Base-by-base conservation (phyloP, 495 filamentous ascomycete species). In the Pseudotulostoma volvatum region DNA sequence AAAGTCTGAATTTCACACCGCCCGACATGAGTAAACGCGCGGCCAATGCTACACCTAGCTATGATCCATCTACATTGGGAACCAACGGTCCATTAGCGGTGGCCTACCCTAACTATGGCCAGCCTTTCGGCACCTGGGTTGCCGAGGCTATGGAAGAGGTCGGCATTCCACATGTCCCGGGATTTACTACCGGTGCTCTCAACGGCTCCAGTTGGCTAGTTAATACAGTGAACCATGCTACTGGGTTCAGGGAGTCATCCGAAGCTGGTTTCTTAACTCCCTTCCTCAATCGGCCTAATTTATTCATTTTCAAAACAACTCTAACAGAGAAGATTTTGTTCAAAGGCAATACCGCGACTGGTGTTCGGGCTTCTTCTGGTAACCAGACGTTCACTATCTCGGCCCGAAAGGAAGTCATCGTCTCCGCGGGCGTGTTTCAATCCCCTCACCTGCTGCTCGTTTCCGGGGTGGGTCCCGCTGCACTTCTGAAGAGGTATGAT, bases 381-480 rank as follows among this genome's bases (percentile, higher is more conserved):
- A 18, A 35, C 44, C n/a, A 43, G 9, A 32, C 34, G 5, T 69
- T 64, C 41, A 54, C 37, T 0, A 34, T 74, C 2, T 31, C 38
- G 0, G 61, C 52, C 7, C 59, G 38, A 13, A 63, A 62, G 15
- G 69, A 71, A 34, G 52, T 71, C 11, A 66, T 72, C 3, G 16
- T 71, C 4, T 60, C 59, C 1, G 64, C 58, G 13, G 68, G 68
- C 5, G 54, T 51, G 3, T 54, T 71, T 33, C 53, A 63, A 18
- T 59, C 64, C n/a, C 69, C 69, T 0, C 67, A 71, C 35, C 46
- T 73, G 4, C 50, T 73, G 19, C 61, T 68, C 44, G 52, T 66
- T n/a, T 71, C 67, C n/a, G 67, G 67, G 1, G 51, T 71, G 33
- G 71, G 71, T 0, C 66, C 60, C 0, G 45, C 42, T 17, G 44